These are phyloP conservation scores for Hyphopichia burtonii DNA, from an alignment of 1,139 yeast genomes.

Conservation along the genomic window DNA sequence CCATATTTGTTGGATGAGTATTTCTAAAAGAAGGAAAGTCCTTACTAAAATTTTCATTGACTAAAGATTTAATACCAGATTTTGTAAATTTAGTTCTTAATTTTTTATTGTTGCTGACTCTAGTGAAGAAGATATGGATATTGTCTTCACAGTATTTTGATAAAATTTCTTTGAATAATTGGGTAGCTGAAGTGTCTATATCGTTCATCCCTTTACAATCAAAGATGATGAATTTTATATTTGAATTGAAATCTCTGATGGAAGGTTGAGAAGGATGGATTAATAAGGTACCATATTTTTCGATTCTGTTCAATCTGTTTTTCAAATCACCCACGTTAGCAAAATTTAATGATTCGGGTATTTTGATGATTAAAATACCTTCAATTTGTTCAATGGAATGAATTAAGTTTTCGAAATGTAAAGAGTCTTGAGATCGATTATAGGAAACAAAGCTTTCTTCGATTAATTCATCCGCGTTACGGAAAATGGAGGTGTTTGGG, in stretches of 20 bases:
- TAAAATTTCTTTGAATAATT: conserved; percentile 27
- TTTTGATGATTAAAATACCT: conserved; percentile 29
- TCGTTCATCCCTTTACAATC: conserved; percentile 35
- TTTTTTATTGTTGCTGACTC: conserved; percentile 21
- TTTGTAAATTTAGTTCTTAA: conserved; percentile 20
- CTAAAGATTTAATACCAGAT: conserved; percentile 24
- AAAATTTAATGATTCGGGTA: conserved; percentile 31
- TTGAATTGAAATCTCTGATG: conserved; percentile 16
- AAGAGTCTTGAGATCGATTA: conserved; percentile 5
- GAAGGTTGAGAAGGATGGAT: conserved; percentile 35
- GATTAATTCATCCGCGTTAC: conserved; percentile 35
- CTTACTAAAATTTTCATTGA: conserved; percentile 17
- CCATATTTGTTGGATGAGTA: conserved; percentile 20
- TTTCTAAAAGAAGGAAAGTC: background rate
- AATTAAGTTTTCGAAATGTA: conserved; percentile 15
- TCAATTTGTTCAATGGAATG: conserved; percentile 31
- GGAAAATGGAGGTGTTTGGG: conserved; percentile 29
- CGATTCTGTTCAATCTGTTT: conserved; percentile 23
- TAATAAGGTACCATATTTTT: conserved; percentile 25
- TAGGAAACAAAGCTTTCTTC: conserved; percentile 29
- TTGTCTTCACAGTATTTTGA: conserved; percentile 17
- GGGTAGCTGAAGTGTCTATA: conserved; percentile 34
- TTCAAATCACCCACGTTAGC: conserved; percentile 29
- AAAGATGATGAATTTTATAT: conserved; percentile 24
- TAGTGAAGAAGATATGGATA: conserved; percentile 24